Percentiles rank a stretch among this genome's conserved stretches.
phyloP scores from a whole-genome alignment of 2,329 filamentous ascomycete genomes.

The Neofusicoccum sp. region DNA sequence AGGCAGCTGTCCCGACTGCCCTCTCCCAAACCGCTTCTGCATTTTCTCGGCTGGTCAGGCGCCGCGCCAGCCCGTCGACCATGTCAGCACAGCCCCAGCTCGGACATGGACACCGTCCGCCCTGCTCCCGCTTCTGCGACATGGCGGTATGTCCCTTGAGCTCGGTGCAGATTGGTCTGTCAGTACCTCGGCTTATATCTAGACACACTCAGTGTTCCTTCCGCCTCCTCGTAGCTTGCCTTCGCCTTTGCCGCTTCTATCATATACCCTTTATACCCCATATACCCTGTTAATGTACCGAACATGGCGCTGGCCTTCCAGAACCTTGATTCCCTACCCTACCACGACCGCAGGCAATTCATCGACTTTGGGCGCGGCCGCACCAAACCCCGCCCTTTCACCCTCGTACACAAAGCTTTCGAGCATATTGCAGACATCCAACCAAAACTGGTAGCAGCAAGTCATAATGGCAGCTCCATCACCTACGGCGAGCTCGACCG shows the following conservation, averaged over 20 bases:
- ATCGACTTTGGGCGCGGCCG: background rate
- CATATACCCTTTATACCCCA: background rate
- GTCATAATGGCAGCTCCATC: background rate
- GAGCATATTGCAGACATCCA: slow-evolving; percentile 2
- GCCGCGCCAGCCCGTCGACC: background rate
- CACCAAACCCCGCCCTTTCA: background rate
- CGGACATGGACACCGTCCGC: background rate
- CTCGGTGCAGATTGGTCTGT: background rate
- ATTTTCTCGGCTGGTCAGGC: background rate
- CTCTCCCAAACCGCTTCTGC: background rate
- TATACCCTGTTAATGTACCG: background rate
- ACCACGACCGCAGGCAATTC: background rate
- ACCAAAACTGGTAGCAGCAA: background rate
- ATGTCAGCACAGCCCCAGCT: background rate
- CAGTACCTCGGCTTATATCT: background rate
- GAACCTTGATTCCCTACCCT: background rate
- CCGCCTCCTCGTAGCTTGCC: background rate
- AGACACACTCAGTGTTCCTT: background rate
- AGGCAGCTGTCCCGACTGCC: background rate
- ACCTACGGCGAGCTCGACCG: background rate
- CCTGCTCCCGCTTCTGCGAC: background rate
- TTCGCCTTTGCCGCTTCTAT: background rate
- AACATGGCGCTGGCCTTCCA: slow-evolving; percentile 4
- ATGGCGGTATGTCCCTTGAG: background rate
- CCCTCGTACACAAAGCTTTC: slow-evolving; percentile 2